These are phyloP conservation scores for Pittosporum tobira DNA, from an alignment of 129 eudicot genomes.

Conservation along the genomic window DNA sequence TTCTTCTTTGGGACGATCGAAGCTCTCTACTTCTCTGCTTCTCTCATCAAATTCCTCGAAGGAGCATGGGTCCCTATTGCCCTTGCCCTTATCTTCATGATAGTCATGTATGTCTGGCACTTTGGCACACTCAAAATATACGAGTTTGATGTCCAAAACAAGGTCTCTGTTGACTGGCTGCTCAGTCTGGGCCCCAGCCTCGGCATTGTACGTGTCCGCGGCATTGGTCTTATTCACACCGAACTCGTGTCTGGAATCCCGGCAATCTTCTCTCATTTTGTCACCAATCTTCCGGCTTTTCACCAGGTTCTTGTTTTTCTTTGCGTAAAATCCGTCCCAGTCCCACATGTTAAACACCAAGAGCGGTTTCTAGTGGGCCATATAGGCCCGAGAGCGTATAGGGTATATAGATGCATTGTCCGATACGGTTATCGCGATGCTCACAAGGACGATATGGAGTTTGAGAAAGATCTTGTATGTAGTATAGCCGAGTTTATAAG, in stretches of 20 bases:
- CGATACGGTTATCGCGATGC: constrained; percentile 89
- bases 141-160: constrained; percentile 86
- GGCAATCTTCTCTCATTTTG: constrained; percentile 90
- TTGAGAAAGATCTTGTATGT: constrained; percentile 78
- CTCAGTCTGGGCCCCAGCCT: constrained; percentile 74
- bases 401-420: constrained; percentile 78
- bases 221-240: constrained; percentile 90
- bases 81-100: constrained; percentile 67
- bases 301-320: constrained; percentile 88
- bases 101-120: constrained; percentile 82
- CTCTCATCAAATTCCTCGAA: constrained; percentile 85
- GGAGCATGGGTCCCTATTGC: constrained; percentile 99
- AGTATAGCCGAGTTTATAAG: constrained; percentile 84
- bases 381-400: constrained; percentile 70
- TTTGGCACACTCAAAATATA: constrained; percentile 73
- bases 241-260: constrained; percentile 97
- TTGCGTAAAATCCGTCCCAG: constrained; percentile 78
- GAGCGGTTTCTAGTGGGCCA: constrained; percentile 91
- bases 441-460: constrained; percentile 79
- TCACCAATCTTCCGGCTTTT: constrained; percentile 96
- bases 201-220: constrained; percentile 84
- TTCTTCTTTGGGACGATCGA: constrained; percentile 76
- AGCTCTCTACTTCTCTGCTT: constrained; percentile 83
- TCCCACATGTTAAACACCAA: constrained; percentile 75
- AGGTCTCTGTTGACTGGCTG: constrained; percentile 94